Conservation (phyloP, 202 grass and related monocot species). For the Zoysia matrella region DNA sequence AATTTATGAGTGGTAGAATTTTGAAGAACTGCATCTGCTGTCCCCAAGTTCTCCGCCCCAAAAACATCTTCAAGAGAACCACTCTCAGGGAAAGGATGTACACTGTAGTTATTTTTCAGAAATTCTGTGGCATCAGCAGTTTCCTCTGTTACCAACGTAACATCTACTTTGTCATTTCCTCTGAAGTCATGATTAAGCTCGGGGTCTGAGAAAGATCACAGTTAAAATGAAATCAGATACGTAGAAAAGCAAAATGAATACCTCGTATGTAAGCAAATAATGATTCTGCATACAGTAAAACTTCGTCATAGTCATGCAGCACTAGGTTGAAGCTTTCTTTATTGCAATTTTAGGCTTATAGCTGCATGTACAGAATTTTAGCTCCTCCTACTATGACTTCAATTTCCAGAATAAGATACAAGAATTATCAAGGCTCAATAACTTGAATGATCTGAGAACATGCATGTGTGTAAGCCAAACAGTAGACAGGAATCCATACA, state of each 20-base stretch:
- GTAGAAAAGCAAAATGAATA: constrained; percentile 19
- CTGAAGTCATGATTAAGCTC: constrained; percentile 36
- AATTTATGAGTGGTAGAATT: constrained; percentile 29
- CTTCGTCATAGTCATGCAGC: constrained; percentile 9
- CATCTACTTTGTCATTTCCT: constrained; percentile 17
- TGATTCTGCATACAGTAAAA: constrained; percentile 12
- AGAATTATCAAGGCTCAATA: not conserved
- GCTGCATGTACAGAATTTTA: not conserved
- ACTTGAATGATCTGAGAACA: constrained; percentile 8
- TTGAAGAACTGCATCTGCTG: constrained; percentile 35
- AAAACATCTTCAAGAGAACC: constrained; percentile 57
- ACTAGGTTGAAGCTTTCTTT: not conserved
- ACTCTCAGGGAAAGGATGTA: constrained; percentile 59
- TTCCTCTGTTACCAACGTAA: constrained; percentile 43
- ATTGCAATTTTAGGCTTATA: not conserved
- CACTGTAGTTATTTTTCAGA: constrained; percentile 59
- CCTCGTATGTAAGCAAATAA: not conserved
- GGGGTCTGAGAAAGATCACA: constrained; percentile 52
- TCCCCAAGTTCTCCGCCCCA: constrained; percentile 49
- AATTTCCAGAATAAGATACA: constrained; percentile 11
- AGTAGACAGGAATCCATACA: not conserved
- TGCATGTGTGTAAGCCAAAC: not conserved
- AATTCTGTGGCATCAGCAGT: constrained; percentile 53
- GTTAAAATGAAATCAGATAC: constrained; percentile 33
- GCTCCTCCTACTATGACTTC: not conserved